A percentile compares a stretch with the other conserved stretches of the same genome.
Conservation (phyloP, 2,329 filamentous ascomycete genomes). For the Arthrobotrys musiformis region DNA sequence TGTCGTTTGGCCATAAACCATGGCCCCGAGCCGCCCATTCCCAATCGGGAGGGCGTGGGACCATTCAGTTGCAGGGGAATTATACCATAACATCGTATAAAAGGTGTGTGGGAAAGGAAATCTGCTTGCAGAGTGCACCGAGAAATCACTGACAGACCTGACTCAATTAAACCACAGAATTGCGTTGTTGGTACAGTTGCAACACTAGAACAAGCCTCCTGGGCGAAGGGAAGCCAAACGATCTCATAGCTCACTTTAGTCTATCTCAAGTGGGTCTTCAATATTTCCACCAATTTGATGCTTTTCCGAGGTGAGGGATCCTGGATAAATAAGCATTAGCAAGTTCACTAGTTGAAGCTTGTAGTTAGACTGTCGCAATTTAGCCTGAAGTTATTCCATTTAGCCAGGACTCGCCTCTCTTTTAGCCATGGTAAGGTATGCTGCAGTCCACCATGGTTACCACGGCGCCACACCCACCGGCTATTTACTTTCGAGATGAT, state of each 20-base stretch:
- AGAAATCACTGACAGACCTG: not conserved
- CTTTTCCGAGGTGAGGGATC: conserved; percentile 44
- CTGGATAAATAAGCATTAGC: conserved; percentile 29
- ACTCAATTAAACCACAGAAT: conserved; percentile 27
- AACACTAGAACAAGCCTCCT: conserved; percentile 40
- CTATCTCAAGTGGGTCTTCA: not conserved
- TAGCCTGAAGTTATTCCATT: conserved; percentile 33
- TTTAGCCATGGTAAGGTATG: conserved; percentile 46
- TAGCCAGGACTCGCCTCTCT: conserved; percentile 49
- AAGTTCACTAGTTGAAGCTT: conserved; percentile 23
- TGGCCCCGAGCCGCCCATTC: conserved; percentile 66
- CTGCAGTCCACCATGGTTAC: conserved; percentile 28
- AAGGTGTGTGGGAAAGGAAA: not conserved
- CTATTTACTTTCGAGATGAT: conserved; percentile 18
- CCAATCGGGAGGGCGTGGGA: conserved; percentile 66
- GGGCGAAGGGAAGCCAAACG: conserved; percentile 4
- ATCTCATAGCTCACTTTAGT: not conserved
- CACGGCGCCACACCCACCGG: conserved; percentile 56
- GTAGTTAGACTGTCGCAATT: not conserved
- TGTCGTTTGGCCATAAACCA: conserved; percentile 65
- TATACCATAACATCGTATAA: conserved; percentile 48
- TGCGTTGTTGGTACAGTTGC: conserved; percentile 31
- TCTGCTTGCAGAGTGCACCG: not conserved
- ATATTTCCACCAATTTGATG: conserved; percentile 54
- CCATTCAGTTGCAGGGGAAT: conserved; percentile 60